Conservation (phyloP, 2,329 filamentous ascomycete genomes). For the Fusarium vanettenii region DNA sequence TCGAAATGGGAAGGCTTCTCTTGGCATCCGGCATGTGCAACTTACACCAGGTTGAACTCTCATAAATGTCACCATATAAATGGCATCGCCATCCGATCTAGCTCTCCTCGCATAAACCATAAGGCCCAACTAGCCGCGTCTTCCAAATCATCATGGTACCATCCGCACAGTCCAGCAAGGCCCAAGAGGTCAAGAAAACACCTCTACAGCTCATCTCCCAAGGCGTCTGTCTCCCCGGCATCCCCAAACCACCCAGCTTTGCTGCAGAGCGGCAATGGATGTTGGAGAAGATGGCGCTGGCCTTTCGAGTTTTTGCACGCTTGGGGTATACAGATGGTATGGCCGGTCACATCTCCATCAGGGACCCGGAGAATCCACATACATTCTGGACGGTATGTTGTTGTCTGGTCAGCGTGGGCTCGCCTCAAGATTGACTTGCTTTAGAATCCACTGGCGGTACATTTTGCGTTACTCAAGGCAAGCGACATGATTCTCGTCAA, state of each 20-base stretch:
- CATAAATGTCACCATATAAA: neutral
- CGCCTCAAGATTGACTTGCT: neutral
- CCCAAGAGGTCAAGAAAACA: neutral
- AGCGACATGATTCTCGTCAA: neutral
- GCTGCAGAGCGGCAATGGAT: neutral
- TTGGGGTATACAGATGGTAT: neutral
- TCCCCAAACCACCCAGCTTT: neutral
- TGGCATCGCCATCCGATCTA: neutral
- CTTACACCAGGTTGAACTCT: neutral
- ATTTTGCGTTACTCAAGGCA: neutral
- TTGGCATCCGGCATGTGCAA: neutral
- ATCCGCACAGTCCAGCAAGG: neutral
- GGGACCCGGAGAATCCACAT: neutral
- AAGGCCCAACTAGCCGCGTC: neutral
- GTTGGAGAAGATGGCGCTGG: neutral
- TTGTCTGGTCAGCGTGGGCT: too few species aligned
- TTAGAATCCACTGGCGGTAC: neutral
- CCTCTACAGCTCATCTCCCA: neutral
- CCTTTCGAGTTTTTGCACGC: neutral
- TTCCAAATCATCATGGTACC: neutral
- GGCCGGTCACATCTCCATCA: neutral
- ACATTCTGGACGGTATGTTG: neutral
- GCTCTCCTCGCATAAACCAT: neutral
- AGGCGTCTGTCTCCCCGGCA: neutral
- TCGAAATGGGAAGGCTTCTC: neutral